Conservation (phyloP, 305 asterid species). For the Solanum hybrid region DNA sequence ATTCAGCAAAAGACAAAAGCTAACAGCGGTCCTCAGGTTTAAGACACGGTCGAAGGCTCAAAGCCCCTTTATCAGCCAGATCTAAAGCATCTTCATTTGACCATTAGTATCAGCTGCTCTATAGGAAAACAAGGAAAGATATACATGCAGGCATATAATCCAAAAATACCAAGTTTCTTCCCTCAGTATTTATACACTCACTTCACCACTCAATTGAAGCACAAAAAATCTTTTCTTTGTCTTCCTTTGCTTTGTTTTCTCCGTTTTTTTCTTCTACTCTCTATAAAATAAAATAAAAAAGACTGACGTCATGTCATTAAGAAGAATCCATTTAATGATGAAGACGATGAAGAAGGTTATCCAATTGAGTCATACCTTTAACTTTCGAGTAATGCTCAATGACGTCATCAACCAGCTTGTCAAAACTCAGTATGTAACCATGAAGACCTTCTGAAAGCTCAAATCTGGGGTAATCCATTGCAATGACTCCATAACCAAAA, state of each 20-base stretch:
- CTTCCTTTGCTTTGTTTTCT: too few relatives aligned
- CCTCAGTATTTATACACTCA: too few relatives aligned
- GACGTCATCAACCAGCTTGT: constrained; percentile 57
- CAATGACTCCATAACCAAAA: constrained; percentile 74
- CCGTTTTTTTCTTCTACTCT: too few relatives aligned
- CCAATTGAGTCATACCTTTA: constrained; percentile 40
- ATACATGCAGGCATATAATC: too few relatives aligned
- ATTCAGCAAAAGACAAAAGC: not conserved
- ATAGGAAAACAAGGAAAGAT: not conserved
- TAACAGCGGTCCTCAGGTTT: not conserved
- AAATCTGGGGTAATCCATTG: constrained; percentile 90
- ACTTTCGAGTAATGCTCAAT: constrained; percentile 75
- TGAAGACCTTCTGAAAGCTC: constrained; percentile 90
- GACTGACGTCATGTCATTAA: not conserved
- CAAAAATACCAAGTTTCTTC: too few relatives aligned
- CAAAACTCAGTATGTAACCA: constrained; percentile 54
- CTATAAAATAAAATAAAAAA: too few relatives aligned
- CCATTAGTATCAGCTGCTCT: not conserved
- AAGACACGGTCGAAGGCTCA: not conserved
- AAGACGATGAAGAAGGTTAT: not conserved
- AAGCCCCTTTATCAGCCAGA: not conserved
- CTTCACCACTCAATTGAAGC: too few relatives aligned
- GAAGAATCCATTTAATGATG: not conserved
- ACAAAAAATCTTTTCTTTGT: too few relatives aligned
- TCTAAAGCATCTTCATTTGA: not conserved